phyloP scores from a whole-genome alignment of 345 rosid species.

The Populus simonii region DNA sequence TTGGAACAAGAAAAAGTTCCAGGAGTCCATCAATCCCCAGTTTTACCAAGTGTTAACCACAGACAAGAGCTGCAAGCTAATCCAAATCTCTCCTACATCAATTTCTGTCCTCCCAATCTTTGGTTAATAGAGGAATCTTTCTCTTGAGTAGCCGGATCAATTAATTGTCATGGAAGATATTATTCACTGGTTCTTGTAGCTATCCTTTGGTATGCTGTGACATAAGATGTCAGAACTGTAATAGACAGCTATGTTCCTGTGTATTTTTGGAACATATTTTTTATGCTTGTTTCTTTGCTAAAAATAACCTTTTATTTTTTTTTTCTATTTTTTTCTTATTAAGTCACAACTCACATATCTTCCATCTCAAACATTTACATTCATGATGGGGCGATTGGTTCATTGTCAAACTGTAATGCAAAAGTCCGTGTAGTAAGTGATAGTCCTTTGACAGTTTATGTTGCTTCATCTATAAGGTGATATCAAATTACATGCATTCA shows the following conservation, averaged over 20 bases:
- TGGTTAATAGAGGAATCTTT: no score
- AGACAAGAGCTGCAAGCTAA: no score
- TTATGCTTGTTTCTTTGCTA: background rate
- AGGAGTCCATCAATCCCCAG: no score
- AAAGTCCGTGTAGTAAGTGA: conserved; percentile 44
- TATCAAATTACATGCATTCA: background rate
- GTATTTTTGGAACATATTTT: background rate
- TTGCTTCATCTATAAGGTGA: conserved; percentile 35
- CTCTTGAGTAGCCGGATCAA: no score
- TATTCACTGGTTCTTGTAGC: no score
- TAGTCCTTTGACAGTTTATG: conserved; percentile 34
- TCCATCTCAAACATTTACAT: conserved; percentile 28
- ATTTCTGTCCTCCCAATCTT: no score
- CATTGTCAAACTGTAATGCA: conserved; percentile 21
- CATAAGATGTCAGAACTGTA: background rate
- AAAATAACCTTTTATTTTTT: background rate
- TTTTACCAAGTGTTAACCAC: no score
- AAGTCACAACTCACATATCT: conserved; percentile 36
- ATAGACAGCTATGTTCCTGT: background rate
- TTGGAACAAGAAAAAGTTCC: no score
- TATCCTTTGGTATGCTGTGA: no score
- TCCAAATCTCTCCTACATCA: no score
- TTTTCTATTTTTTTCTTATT: background rate
- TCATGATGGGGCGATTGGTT: conserved; percentile 39
- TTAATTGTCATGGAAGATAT: no score